Evolutionary conservation across 805 yeast genomes (phyloP).

Genomic region (Ogataea pilisensis): DNA sequence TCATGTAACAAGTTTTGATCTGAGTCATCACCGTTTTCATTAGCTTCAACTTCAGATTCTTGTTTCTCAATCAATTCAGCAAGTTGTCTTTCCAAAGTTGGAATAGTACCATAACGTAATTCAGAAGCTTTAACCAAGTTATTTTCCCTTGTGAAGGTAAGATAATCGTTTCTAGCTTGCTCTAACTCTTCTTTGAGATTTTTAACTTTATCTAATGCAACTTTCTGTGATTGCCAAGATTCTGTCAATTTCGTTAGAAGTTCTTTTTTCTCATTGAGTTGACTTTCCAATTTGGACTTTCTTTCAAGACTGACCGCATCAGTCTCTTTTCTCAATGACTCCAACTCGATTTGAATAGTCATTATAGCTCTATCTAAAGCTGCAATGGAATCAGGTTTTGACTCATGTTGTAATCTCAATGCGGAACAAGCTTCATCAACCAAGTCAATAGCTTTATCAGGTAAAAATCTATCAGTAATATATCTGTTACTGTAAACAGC

Average conservation of each 20-base stretch:
- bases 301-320: slow-evolving; percentile 81
- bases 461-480: slow-evolving; percentile 84
- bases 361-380: slow-evolving; percentile 82
- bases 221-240: slow-evolving; percentile 83
- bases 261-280: slow-evolving; percentile 54
- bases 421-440: slow-evolving; percentile 98
- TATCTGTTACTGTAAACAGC: slow-evolving; percentile 87
- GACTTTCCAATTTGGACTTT: slow-evolving; percentile 65
- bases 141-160: slow-evolving; percentile 77
- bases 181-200: slow-evolving; percentile 79
- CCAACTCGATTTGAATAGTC: slow-evolving; percentile 94
- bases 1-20: slow-evolving; percentile 62
- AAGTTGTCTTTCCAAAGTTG: slow-evolving; percentile 65
- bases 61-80: slow-evolving; percentile 36
- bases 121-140: slow-evolving; percentile 87
- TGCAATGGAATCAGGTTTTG: slow-evolving; percentile 92
- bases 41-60: slow-evolving; percentile 27
- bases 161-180: slow-evolving; percentile 77
- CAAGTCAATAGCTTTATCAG: slow-evolving; percentile 95
- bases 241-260: slow-evolving; percentile 71
- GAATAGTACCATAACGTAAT: slow-evolving; percentile 82
- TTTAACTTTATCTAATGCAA: slow-evolving; percentile 72
- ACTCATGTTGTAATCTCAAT: slow-evolving; percentile 88
- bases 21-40: slow-evolving; percentile 27
- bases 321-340: slow-evolving; percentile 88